Conservation (phyloP, 2,329 filamentous ascomycete genomes). For the Apiospora koreana region DNA sequence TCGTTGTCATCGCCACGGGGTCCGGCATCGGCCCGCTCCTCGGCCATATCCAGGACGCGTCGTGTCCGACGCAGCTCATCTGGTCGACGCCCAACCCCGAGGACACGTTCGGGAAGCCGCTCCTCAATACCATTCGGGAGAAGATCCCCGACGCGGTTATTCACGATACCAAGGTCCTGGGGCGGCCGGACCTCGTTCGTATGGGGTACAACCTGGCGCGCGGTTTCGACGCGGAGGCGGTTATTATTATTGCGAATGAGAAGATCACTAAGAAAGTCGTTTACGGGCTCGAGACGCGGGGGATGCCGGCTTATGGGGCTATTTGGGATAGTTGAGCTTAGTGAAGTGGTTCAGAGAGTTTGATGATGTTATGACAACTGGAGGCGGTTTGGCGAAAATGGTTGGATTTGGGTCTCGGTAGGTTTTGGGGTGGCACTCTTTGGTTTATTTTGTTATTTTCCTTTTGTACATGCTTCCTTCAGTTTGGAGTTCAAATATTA, state of each 20-base stretch:
- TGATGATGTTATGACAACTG: background rate
- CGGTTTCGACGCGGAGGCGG: constrained; percentile 64
- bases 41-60: constrained; percentile 55
- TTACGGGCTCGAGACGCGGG: constrained; percentile 66
- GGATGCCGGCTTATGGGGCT: constrained; percentile 69
- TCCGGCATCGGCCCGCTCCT: constrained; percentile 73
- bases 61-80: constrained; percentile 57
- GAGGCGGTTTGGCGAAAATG: background rate
- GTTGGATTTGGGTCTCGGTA: background rate
- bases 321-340: constrained; percentile 67
- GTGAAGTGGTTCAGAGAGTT: background rate
- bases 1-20: constrained; percentile 70
- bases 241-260: constrained; percentile 73
- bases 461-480: background rate
- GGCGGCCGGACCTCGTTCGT: constrained; percentile 56
- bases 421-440: background rate
- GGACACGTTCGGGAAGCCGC: constrained; percentile 60
- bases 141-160: constrained; percentile 66
- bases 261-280: constrained; percentile 68
- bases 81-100: constrained; percentile 68
- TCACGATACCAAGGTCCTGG: constrained; percentile 63
- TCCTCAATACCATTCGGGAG: constrained; percentile 55
- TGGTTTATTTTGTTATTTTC: background rate
- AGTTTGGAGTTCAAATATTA: background rate
- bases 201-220: constrained; percentile 55